These are phyloP conservation scores for Aspergillus fijiensis DNA, from an alignment of 2,329 filamentous ascomycete species.

Conservation along the genomic window DNA sequence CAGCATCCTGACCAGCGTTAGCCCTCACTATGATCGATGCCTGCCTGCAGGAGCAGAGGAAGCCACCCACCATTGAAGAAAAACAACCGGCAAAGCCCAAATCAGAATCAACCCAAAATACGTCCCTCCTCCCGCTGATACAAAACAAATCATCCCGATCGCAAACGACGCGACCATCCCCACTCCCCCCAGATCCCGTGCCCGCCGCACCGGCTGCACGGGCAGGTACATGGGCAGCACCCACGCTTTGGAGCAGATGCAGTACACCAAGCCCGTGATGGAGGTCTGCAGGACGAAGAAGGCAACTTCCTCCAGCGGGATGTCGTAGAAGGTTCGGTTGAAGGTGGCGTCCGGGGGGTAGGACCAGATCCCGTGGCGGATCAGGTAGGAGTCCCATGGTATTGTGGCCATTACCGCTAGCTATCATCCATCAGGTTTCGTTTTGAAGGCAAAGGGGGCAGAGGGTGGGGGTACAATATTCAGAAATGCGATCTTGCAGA, in stretches of 20 bases:
- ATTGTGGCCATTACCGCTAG: conserved; percentile 67
- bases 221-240: conserved; percentile 57
- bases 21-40: neutral
- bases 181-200: neutral
- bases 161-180: neutral
- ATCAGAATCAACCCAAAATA: conserved; percentile 69
- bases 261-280: conserved; percentile 61
- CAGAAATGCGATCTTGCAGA: conserved; percentile 62
- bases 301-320: conserved; percentile 71
- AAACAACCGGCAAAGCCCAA: conserved; percentile 66
- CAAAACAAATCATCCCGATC: conserved; percentile 42
- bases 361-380: conserved; percentile 67
- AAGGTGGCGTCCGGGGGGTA: conserved; percentile 66
- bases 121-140: conserved; percentile 50
- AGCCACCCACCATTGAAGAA: conserved; percentile 56
- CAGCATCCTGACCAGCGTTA: neutral
- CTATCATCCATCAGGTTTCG: conserved; percentile 22
- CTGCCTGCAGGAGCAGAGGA: too few relatives aligned
- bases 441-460: too few relatives aligned
- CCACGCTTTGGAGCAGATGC: conserved; percentile 64
- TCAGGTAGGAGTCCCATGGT: conserved; percentile 76
- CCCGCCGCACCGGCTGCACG: conserved; percentile 29
- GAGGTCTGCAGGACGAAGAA: conserved; percentile 78
- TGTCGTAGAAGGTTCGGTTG: conserved; percentile 62
- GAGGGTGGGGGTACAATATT: conserved; percentile 43